A percentile compares a stretch with the other conserved stretches of the same genome.
Conservation (phyloP, 169 alveolate genomes). For the Neospora caninum region DNA sequence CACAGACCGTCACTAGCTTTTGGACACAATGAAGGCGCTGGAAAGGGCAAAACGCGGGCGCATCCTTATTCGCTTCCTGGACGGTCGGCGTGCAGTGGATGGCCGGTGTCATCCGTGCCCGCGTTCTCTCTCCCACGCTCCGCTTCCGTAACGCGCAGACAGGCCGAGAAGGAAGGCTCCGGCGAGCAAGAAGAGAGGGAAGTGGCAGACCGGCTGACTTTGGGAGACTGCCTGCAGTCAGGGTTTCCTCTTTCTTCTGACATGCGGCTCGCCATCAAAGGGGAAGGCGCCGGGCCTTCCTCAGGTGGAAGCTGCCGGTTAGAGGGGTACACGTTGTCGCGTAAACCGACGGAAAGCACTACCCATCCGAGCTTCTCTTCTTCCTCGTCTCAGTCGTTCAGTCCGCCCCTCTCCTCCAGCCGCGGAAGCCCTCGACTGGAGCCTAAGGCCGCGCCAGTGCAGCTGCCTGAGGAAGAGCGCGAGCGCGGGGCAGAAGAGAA, state of each 20-base stretch:
- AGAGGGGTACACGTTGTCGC: not conserved
- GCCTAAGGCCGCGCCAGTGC: not conserved
- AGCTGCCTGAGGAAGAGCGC: not conserved
- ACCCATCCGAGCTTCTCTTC: constrained; percentile 5
- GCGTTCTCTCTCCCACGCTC: not conserved
- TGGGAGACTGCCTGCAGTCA: too few species aligned
- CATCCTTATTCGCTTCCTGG: not conserved
- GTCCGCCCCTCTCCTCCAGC: not conserved
- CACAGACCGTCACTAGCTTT: not conserved
- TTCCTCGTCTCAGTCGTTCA: not conserved
- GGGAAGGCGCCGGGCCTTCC: not conserved
- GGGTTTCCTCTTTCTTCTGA: too few species aligned
- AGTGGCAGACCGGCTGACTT: too few species aligned
- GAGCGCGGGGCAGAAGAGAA: not conserved
- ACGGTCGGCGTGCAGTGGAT: too few species aligned
- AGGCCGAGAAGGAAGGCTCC: too few species aligned
- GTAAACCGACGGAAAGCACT: not conserved
- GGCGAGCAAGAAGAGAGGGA: too few species aligned
- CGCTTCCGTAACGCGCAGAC: not conserved
- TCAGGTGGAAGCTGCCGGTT: not conserved
- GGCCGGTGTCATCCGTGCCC: not conserved
- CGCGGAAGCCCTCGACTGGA: not conserved
- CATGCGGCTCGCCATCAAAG: too few species aligned
- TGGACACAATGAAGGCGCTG: not conserved
- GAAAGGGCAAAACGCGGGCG: not conserved